A percentile compares a stretch with the other conserved stretches of the same genome.
phyloP scores from a whole-genome alignment of 495 filamentous ascomycete species.

The Symbiotaphrina buchneri region DNA sequence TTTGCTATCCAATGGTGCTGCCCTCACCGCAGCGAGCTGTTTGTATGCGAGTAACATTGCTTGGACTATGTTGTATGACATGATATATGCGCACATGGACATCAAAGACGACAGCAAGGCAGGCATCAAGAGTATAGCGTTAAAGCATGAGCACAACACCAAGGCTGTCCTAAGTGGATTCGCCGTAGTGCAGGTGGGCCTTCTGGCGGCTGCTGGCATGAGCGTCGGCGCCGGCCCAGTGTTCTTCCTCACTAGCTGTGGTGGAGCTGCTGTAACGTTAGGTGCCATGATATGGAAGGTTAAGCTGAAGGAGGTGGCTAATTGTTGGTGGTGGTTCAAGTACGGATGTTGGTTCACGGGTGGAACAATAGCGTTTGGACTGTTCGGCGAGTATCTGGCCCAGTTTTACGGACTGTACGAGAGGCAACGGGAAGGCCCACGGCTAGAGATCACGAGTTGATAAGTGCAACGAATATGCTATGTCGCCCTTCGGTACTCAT shows the following conservation, averaged over 20 bases:
- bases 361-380: slow-evolving; percentile 37
- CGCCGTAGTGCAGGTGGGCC: slow-evolving; percentile 50
- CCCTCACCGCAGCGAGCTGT: slow-evolving; percentile 41
- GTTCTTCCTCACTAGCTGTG: slow-evolving; percentile 72
- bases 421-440: too few species aligned
- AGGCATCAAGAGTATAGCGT: slow-evolving; percentile 86
- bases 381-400: slow-evolving; percentile 37
- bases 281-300: slow-evolving; percentile 80
- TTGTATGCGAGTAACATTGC: slow-evolving; percentile 74
- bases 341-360: slow-evolving; percentile 49
- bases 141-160: slow-evolving; percentile 72
- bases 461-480: too few species aligned
- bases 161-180: slow-evolving; percentile 65
- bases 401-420: slow-evolving; percentile 14
- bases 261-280: slow-evolving; percentile 51
- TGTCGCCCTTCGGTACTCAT: too few species aligned
- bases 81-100: slow-evolving; percentile 98
- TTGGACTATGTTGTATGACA: slow-evolving; percentile 94
- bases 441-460: too few species aligned
- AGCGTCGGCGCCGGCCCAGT: slow-evolving; percentile 57
- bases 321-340: slow-evolving; percentile 97
- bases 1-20: slow-evolving; percentile 37
- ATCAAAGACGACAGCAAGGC: slow-evolving; percentile 83
- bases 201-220: slow-evolving; percentile 56
- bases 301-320: slow-evolving; percentile 55